phyloP scores from a whole-genome alignment of 2,329 filamentous ascomycete species.

The Zymoseptoria passerinii region DNA sequence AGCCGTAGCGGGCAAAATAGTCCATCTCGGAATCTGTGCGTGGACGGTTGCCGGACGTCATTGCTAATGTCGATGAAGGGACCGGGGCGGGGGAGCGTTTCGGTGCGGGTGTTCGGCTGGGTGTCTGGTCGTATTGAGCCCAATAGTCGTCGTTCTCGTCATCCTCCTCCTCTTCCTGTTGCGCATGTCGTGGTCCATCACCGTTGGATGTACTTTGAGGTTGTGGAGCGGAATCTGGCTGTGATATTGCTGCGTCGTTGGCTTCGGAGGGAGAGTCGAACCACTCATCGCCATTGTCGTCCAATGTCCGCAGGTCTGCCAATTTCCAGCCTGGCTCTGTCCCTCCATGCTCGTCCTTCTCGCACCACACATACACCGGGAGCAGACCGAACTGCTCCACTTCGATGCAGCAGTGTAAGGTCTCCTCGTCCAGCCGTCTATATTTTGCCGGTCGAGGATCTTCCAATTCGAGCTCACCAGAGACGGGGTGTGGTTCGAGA shows the following conservation, averaged over 20 bases:
- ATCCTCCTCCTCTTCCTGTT: conserved; percentile 52
- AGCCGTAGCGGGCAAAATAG: conserved; percentile 68
- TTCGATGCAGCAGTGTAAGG: conserved; percentile 58
- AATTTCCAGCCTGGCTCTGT: conserved; percentile 58
- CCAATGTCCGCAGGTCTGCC: conserved; percentile 56
- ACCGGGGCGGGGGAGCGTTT: conserved; percentile 56
- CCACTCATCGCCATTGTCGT: conserved; percentile 50
- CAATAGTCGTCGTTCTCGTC: conserved; percentile 63
- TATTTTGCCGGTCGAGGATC: conserved; percentile 56
- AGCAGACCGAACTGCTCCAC: conserved; percentile 54
- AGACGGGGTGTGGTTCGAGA: conserved; percentile 72
- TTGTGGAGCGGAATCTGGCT: conserved; percentile 4
- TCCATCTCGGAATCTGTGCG: conserved; percentile 48
- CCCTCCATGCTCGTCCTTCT: conserved; percentile 53
- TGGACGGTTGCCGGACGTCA: not conserved
- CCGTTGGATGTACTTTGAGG: conserved; percentile 18
- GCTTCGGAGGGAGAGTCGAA: conserved; percentile 53
- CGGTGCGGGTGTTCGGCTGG: conserved; percentile 53
- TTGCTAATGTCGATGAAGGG: conserved; percentile 23
- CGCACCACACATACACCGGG: conserved; percentile 62
- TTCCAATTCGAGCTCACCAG: conserved; percentile 69
- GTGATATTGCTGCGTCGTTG: conserved; percentile 37
- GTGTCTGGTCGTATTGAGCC: conserved; percentile 67
- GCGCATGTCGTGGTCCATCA: conserved; percentile 14
- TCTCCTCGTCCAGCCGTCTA: conserved; percentile 65